Evolutionary conservation across 371 early-diverging fungal genomes (phyloP), one percentile per base, ranked within the genome.

Genomic region (Phascolomyces articulosus): DNA sequence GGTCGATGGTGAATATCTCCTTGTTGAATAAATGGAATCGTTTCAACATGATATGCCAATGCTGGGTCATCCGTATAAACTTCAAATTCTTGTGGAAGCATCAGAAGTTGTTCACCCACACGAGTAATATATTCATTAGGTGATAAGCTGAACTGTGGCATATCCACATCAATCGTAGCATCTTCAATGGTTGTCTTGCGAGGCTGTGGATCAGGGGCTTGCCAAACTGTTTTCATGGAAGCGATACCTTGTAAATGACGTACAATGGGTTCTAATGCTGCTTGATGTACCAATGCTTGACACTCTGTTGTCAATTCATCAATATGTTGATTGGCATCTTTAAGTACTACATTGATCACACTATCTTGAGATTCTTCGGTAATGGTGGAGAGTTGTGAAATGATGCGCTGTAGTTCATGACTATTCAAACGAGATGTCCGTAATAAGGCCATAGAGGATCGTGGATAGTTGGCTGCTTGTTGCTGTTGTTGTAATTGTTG

Each of bases 61-160:
- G 84, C 79, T 29, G 79, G 80, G 47, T 85, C 86, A 26, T 80
- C 80, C 18, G 82, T 75, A 67, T 90, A 90, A 24, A 86, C 78
- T 41, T 90, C 91, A 60, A 93, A 82, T 28, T 88, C 85, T 64
- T 88, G 88, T 8, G 93, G 91, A 13, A 93, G 69, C 58, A 84
- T 85, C 31, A 88, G 69, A 3, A 93, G 66, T 60, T 87, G 84
- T 62, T 90, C 89, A n/a, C 91, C 86, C 21, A 91, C 69, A 40
- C 85, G 79, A 7, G 90, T 88, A 40, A 91, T 87, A 65, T 90
- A 90, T 13, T 84, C 80, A 29, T 71, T 79, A 3, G 91, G 93
- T 23, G 82, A 82, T 28, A 87, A 60, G 64, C 85, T 82, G 77
- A 89, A 87, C 55, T 78, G 74, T 8, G 86, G 87, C 28, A 86